These are phyloP conservation scores for Naegleria fowleri DNA, from an alignment of 208 protist genomes.

Conservation along the genomic window DNA sequence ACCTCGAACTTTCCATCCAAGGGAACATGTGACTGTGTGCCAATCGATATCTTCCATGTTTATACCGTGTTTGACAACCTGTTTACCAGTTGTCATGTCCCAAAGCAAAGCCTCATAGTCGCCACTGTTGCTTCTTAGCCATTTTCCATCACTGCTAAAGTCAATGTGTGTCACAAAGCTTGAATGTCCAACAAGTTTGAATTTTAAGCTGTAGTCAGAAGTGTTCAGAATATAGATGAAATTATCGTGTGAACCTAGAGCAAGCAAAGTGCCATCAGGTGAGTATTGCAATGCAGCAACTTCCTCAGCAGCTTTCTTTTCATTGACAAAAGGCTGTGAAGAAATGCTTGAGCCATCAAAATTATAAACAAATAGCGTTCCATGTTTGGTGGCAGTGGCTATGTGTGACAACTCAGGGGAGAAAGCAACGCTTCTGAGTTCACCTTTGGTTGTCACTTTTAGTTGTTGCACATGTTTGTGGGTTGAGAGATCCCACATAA, in stretches of 20 bases:
- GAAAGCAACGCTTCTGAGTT: background rate
- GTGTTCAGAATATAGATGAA: background rate
- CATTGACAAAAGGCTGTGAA: background rate
- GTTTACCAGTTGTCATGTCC: background rate
- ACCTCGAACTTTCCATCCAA: background rate
- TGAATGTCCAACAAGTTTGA: background rate
- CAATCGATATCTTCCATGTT: background rate
- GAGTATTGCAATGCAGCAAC: background rate
- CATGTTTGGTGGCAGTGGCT: background rate
- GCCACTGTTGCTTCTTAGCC: background rate
- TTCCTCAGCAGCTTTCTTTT: background rate
- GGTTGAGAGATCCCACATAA: background rate
- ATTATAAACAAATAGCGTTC: background rate
- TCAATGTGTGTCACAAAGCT: background rate
- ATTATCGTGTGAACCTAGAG: background rate
- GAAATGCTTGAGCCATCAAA: background rate
- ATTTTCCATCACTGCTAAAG: background rate
- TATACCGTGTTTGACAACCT: background rate
- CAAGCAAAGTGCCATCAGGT: background rate
- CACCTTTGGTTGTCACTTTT: background rate
- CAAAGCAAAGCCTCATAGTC: background rate
- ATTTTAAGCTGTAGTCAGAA: background rate
- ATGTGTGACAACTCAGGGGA: background rate
- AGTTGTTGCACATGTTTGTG: background rate
- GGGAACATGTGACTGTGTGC: background rate